These are phyloP conservation scores for Ascochyta fabae DNA, from an alignment of 2,329 filamentous ascomycete species.

Conservation along the genomic window DNA sequence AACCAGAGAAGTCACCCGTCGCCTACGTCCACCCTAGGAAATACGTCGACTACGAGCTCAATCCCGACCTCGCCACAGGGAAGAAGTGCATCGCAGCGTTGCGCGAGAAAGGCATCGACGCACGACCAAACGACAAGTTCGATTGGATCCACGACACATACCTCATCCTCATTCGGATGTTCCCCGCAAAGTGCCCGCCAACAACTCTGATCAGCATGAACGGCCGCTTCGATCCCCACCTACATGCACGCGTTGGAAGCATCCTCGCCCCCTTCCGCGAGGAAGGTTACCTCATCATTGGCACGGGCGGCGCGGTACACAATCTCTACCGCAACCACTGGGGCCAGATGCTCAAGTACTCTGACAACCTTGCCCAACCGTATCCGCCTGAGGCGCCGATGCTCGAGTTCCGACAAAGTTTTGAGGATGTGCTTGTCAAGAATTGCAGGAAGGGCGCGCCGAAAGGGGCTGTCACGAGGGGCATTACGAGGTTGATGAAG, in stretches of 20 bases:
- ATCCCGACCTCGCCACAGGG: constrained; percentile 63
- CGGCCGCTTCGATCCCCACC: constrained; percentile 62
- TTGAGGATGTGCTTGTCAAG: constrained; percentile 65
- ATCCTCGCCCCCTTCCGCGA: constrained; percentile 62
- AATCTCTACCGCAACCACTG: constrained; percentile 73
- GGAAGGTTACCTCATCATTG: constrained; percentile 64
- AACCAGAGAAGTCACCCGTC: constrained; percentile 67
- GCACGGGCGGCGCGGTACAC: constrained; percentile 69
- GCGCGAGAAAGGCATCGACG: constrained; percentile 60
- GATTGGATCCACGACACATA: constrained; percentile 78
- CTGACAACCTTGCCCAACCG: constrained; percentile 68
- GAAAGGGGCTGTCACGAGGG: constrained; percentile 55
- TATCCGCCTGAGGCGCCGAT: constrained; percentile 66
- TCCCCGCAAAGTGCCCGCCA: constrained; percentile 68
- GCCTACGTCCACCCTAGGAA: constrained; percentile 71
- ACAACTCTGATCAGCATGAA: constrained; percentile 67
- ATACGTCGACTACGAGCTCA: constrained; percentile 67
- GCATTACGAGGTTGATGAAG: constrained; percentile 70
- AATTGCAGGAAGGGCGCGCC: constrained; percentile 58
- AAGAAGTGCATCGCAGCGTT: constrained; percentile 60
- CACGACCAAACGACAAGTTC: constrained; percentile 60
- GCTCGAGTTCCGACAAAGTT: constrained; percentile 69
- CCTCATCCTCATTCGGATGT: constrained; percentile 73
- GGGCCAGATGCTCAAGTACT: constrained; percentile 67
- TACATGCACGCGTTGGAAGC: constrained; percentile 64